Evolutionary conservation across 73 alveolate species (phyloP).

Genomic region (Paramecium sonneborni): DNA sequence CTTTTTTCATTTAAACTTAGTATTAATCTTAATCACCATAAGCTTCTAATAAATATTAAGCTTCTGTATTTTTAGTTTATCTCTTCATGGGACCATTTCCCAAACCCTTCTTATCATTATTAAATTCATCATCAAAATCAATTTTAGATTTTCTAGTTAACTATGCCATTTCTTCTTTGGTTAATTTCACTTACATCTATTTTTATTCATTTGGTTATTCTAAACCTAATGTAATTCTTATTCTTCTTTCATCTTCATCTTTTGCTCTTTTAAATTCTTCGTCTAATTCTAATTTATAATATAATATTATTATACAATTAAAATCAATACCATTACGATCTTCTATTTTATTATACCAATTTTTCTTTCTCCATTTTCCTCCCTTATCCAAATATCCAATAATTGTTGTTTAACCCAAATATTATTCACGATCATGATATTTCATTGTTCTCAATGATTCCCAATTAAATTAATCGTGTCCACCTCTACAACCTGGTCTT

Average conservation of each 20-base stretch:
- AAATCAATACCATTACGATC: conserved; percentile 50
- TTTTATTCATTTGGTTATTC: conserved; percentile 68
- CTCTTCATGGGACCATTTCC: conserved; percentile 48
- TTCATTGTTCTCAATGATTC: conserved; percentile 93
- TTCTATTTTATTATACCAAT: conserved; percentile 87
- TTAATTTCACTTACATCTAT: conserved; percentile 51
- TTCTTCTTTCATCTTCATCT: conserved; percentile 70
- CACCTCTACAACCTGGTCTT: conserved; percentile 98
- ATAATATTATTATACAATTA: background rate
- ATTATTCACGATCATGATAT: conserved; percentile 94
- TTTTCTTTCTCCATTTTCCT: conserved; percentile 96
- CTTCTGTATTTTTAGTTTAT: conserved; percentile 31
- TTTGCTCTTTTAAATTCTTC: conserved; percentile 58
- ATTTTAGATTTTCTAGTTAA: conserved; percentile 13
- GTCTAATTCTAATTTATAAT: conserved; percentile 10
- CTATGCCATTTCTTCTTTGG: conserved; percentile 55
- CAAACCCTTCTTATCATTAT: conserved; percentile 12
- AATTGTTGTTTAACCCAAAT: conserved; percentile 92
- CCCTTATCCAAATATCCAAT: conserved; percentile 98
- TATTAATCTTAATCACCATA: conserved; percentile 53
- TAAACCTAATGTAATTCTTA: conserved; percentile 62
- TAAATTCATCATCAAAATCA: conserved; percentile 31
- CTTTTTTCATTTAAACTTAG: conserved; percentile 16
- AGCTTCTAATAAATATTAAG: conserved; percentile 52
- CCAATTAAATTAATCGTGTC: conserved; percentile 97